These are phyloP conservation scores for Fusarium cyanostomum DNA, from an alignment of 2,329 filamentous ascomycete genomes.

Conservation along the genomic window DNA sequence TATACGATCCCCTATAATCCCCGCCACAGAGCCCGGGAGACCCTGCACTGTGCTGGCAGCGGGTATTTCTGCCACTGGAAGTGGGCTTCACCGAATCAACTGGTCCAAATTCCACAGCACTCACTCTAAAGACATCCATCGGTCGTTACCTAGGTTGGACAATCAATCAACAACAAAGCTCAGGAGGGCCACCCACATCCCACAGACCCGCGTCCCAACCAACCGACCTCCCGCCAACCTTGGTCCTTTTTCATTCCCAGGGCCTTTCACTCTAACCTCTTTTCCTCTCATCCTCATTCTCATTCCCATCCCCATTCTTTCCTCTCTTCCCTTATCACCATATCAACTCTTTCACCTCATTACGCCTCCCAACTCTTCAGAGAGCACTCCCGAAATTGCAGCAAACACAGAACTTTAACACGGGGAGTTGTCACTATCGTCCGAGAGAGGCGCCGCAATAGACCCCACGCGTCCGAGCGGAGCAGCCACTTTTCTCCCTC, in stretches of 20 bases:
- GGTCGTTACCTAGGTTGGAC: constrained; percentile 23
- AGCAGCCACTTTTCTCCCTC: constrained; percentile 37
- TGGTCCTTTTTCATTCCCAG: constrained; percentile 30
- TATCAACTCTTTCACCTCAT: constrained; percentile 1
- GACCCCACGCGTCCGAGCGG: constrained; percentile 42
- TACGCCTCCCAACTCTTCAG: constrained; percentile 6
- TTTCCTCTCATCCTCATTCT: background rate
- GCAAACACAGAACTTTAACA: background rate
- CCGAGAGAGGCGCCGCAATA: constrained; percentile 14
- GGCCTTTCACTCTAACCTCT: constrained; percentile 5
- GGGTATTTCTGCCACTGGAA: background rate
- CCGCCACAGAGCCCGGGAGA: constrained; percentile 7
- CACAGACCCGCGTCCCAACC: constrained; percentile 17
- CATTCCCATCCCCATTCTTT: background rate
- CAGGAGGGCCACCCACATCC: constrained; percentile 26
- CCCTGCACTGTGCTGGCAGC: background rate
- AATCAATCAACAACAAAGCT: constrained; percentile 33
- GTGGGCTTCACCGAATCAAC: constrained; percentile 6
- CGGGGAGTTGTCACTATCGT: background rate
- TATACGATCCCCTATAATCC: constrained; percentile 9
- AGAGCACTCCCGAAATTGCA: background rate
- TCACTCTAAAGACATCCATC: constrained; percentile 6
- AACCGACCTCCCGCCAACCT: constrained; percentile 1
- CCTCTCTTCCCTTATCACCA: background rate
- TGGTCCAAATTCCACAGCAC: constrained; percentile 2